Percentiles rank a stretch among this genome's conserved stretches.
Conservation (phyloP, 2,329 filamentous ascomycete genomes). For the Thielaviopsis musarum region DNA sequence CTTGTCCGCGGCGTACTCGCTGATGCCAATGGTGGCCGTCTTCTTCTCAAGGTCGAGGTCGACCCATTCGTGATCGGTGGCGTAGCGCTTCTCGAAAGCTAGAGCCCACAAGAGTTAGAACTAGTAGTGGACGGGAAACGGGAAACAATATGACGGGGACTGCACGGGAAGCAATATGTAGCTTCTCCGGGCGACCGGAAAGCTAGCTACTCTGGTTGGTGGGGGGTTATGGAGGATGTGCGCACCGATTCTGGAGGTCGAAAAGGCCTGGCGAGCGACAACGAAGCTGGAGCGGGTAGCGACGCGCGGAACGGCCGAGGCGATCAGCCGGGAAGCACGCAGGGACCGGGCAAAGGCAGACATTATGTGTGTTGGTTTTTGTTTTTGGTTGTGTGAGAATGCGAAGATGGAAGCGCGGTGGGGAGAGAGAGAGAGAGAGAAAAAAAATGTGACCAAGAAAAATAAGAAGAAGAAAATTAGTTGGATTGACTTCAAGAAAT, state of each 20-base stretch:
- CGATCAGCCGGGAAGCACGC: conserved; percentile 26
- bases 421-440: not conserved
- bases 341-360: conserved; percentile 44
- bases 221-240: conserved; percentile 1
- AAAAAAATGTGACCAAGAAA: not conserved
- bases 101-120: conserved; percentile 7
- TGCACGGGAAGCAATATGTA: not conserved
- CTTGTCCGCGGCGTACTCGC: conserved; percentile 74
- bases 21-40: conserved; percentile 70
- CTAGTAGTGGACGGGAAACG: conserved; percentile 4
- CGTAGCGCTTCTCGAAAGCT: conserved; percentile 69
- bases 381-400: conserved; percentile 5
- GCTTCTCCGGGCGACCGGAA: no score
- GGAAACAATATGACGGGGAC: not conserved
- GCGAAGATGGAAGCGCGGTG: not conserved
- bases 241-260: conserved; percentile 24
- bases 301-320: conserved; percentile 23
- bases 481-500: no score
- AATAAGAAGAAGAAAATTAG: not conserved
- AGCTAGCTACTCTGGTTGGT: no score
- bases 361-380: conserved; percentile 24
- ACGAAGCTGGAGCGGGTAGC: conserved; percentile 23
- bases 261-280: conserved; percentile 27
- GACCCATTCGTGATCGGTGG: conserved; percentile 96
- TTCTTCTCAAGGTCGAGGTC: conserved; percentile 71